Evolutionary conservation across 257 asterid species (phyloP).

Genomic region (Lithospermum erythrorhizon): DNA sequence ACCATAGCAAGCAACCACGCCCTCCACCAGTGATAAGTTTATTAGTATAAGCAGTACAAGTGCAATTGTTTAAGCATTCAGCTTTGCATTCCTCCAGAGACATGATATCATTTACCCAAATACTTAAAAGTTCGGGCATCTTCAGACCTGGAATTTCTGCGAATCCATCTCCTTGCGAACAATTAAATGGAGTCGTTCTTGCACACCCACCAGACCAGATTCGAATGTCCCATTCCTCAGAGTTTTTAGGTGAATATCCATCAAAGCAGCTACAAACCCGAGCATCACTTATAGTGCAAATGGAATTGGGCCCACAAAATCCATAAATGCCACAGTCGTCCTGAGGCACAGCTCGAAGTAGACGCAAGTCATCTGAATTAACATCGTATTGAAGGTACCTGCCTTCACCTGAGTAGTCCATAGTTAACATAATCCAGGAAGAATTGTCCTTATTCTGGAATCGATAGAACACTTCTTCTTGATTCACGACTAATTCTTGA

Average conservation of each 20-base stretch:
- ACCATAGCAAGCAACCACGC: slow-evolving; percentile 25
- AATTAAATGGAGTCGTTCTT: not conserved
- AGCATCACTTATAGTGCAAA: not conserved
- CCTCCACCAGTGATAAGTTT: slow-evolving; percentile 14
- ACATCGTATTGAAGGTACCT: not conserved
- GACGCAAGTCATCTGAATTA: not conserved
- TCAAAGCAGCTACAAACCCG: not conserved
- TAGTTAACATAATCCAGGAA: not conserved
- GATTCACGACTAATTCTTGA: not conserved
- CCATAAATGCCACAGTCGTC: not conserved
- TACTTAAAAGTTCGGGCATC: not conserved
- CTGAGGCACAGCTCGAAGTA: not conserved
- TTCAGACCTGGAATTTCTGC: not conserved
- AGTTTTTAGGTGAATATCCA: not conserved
- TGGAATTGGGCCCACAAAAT: not conserved
- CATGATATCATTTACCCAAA: not conserved
- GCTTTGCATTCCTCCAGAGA: slow-evolving; percentile 1
- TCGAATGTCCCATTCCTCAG: not conserved
- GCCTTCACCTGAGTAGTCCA: not conserved
- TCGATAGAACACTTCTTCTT: not conserved
- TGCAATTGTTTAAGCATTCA: slow-evolving; percentile 15
- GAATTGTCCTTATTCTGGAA: not conserved
- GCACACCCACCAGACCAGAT: not conserved
- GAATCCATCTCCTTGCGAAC: not conserved
- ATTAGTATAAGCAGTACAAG: slow-evolving; percentile 23